Conservation (phyloP, 495 filamentous ascomycete genomes). For the Terfezia claveryi region DNA sequence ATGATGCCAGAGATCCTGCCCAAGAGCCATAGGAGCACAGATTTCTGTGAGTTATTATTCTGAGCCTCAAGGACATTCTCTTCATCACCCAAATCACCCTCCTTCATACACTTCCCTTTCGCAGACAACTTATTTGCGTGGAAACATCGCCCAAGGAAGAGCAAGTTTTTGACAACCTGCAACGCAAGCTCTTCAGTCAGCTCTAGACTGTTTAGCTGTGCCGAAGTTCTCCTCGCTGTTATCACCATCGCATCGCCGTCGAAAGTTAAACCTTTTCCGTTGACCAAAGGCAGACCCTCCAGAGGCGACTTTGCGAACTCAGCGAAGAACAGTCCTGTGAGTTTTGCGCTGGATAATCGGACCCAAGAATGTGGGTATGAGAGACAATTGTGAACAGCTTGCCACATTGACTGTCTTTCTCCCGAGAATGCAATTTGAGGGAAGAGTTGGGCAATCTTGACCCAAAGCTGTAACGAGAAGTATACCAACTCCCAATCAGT, state of each 20-base stretch:
- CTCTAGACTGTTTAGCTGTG: slow-evolving; percentile 40
- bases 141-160: slow-evolving; percentile 51
- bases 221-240: slow-evolving; percentile 39
- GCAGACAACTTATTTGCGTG: slow-evolving; percentile 37
- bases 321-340: slow-evolving; percentile 55
- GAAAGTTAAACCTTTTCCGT: slow-evolving; percentile 48
- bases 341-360: slow-evolving; percentile 49
- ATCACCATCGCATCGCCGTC: slow-evolving; percentile 39
- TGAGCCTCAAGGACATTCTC: slow-evolving; percentile 17
- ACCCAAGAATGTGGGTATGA: slow-evolving; percentile 53
- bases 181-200: slow-evolving; percentile 45
- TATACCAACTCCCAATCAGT: slow-evolving; percentile 60
- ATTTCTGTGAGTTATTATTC: slow-evolving; percentile 15
- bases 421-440: slow-evolving; percentile 38
- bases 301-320: slow-evolving; percentile 47
- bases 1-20: slow-evolving; percentile 52
- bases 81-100: slow-evolving; percentile 20
- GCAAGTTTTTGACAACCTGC: slow-evolving; percentile 52
- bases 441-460: slow-evolving; percentile 43
- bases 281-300: slow-evolving; percentile 36
- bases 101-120: slow-evolving; percentile 24
- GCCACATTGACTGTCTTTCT: slow-evolving; percentile 40
- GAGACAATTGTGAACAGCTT: slow-evolving; percentile 37
- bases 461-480: slow-evolving; percentile 43
- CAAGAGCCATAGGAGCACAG: slow-evolving; percentile 52